Evolutionary conservation across 345 rosid genomes (phyloP).

Genomic region (Brassica juncea): DNA sequence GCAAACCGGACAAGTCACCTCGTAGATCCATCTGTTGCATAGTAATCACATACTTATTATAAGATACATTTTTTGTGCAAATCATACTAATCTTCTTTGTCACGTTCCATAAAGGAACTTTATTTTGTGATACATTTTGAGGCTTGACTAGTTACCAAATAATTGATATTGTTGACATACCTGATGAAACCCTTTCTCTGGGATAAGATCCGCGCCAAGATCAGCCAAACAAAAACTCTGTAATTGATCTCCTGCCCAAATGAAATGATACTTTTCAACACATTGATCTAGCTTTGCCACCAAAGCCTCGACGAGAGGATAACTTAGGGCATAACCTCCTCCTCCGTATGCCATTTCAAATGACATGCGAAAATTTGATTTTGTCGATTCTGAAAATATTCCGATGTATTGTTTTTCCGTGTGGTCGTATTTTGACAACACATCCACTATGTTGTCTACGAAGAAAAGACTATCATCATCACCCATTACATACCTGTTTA

Average conservation of each 20-base stretch:
- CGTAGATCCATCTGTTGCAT: conserved; percentile 56
- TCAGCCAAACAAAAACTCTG: conserved; percentile 53
- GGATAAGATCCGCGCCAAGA: conserved; percentile 46
- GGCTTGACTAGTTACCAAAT: neutral
- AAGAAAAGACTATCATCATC: conserved; percentile 62
- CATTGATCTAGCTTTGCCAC: conserved; percentile 52
- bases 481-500: conserved; percentile 45
- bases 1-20: conserved; percentile 56
- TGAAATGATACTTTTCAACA: conserved; percentile 47
- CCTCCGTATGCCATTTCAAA: conserved; percentile 73
- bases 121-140: neutral
- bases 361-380: conserved; percentile 43
- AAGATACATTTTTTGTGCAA: neutral
- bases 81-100: neutral
- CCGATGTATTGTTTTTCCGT: conserved; percentile 55
- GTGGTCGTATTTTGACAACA: conserved; percentile 33
- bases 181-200: conserved; percentile 63
- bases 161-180: conserved; percentile 33
- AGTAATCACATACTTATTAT: neutral
- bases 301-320: conserved; percentile 48
- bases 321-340: conserved; percentile 69
- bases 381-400: conserved; percentile 45
- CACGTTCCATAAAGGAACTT: neutral
- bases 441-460: conserved; percentile 51
- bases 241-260: conserved; percentile 42